Evolutionary conservation across 306 rosid species (phyloP).

Genomic region (Cicer bijugum): DNA sequence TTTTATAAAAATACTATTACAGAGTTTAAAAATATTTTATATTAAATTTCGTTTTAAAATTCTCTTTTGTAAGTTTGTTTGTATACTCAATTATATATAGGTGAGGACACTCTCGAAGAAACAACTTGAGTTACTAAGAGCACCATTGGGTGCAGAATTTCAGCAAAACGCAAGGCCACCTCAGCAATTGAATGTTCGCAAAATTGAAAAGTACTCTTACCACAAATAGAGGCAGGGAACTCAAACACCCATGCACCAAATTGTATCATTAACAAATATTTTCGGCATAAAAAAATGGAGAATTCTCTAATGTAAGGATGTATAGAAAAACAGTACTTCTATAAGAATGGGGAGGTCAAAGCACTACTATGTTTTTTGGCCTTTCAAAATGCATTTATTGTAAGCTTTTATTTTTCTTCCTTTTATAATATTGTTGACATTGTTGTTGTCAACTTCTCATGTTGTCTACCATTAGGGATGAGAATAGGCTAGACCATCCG

Average conservation of each 20-base stretch:
- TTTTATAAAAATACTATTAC: no score
- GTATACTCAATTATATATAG: conserved; percentile 36
- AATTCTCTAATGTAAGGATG: not conserved
- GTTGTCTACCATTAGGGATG: no score
- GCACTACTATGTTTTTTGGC: not conserved
- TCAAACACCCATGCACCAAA: not conserved
- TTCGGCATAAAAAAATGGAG: not conserved
- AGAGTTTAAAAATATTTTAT: no score
- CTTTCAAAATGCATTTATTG: not conserved
- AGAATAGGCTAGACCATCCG: no score
- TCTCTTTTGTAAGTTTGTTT: no score
- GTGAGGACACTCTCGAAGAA: conserved; percentile 65
- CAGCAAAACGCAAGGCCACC: conserved; percentile 74
- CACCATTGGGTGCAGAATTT: conserved; percentile 55
- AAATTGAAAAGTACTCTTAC: conserved; percentile 46
- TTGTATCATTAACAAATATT: not conserved
- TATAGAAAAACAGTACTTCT: not conserved
- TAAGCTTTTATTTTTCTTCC: not conserved
- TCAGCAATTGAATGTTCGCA: conserved; percentile 72
- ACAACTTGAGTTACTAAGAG: conserved; percentile 61
- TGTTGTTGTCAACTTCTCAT: no score
- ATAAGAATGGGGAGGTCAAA: not conserved
- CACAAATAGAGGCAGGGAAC: not conserved
- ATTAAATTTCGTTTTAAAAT: no score
- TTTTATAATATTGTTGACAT: no score